Evolutionary conservation across 2,329 filamentous ascomycete species (phyloP).

Genomic region (Botrytis elliptica): DNA sequence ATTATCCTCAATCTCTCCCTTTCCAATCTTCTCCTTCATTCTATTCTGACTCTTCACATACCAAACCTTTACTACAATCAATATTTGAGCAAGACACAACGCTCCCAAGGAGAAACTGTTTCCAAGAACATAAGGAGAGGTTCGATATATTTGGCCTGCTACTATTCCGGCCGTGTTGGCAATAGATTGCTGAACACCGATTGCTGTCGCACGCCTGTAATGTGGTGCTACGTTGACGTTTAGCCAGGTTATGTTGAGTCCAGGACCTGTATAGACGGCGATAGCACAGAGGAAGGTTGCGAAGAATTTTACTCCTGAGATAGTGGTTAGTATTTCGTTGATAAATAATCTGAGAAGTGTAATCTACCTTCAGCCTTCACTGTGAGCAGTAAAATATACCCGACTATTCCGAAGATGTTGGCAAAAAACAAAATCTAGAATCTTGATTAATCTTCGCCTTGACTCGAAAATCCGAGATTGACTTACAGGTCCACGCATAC

Average conservation of each 20-base stretch:
- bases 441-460: conserved; percentile 4
- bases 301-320: conserved; percentile 44
- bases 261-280: conserved; percentile 49
- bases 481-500: conserved; percentile 25
- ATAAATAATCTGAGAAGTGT: background rate
- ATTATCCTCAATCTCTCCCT: conserved; percentile 45
- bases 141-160: conserved; percentile 32
- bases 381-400: conserved; percentile 49
- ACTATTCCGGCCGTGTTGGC: conserved; percentile 50
- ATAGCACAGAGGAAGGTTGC: conserved; percentile 50
- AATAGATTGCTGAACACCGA: conserved; percentile 47
- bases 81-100: conserved; percentile 26
- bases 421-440: conserved; percentile 40
- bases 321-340: background rate
- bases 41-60: conserved; percentile 47
- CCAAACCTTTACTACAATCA: conserved; percentile 44
- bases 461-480: background rate
- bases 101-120: conserved; percentile 31
- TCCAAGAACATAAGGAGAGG: conserved; percentile 31
- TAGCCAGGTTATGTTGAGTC: conserved; percentile 49
- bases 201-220: conserved; percentile 47
- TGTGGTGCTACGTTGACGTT: conserved; percentile 48
- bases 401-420: conserved; percentile 48
- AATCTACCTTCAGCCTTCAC: conserved; percentile 44
- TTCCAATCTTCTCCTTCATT: conserved; percentile 42